phyloP scores from a whole-genome alignment of 2,329 filamentous ascomycete genomes.

The Tothia fuscella region DNA sequence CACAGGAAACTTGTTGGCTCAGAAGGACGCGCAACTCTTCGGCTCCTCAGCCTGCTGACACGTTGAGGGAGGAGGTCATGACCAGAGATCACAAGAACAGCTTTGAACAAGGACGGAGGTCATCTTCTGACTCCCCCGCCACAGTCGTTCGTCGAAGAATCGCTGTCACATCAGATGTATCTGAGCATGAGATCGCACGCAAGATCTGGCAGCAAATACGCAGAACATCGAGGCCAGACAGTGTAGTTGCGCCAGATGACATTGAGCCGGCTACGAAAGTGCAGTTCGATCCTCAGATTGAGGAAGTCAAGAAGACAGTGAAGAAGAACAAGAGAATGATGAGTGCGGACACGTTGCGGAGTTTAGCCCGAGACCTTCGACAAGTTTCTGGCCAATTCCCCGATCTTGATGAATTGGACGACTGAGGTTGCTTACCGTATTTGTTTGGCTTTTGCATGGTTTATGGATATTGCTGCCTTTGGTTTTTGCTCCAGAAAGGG shows the following conservation, averaged over 20 bases:
- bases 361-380: constrained; percentile 16
- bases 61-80: no score
- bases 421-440: background rate
- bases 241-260: background rate
- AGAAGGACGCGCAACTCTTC: background rate
- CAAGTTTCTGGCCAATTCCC: background rate
- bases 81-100: no score
- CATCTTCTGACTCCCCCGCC: constrained; percentile 2
- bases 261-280: constrained; percentile 5
- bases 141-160: background rate
- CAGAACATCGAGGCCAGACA: constrained; percentile 18
- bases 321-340: constrained; percentile 29
- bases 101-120: no score
- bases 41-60: no score
- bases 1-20: constrained; percentile 7
- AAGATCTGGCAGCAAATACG: constrained; percentile 29
- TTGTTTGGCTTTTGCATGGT: no score
- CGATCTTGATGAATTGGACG: background rate
- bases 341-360: constrained; percentile 28
- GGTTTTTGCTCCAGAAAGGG: no score
- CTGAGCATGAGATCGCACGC: constrained; percentile 20
- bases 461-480: no score
- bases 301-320: constrained; percentile 21
- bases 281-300: constrained; percentile 12
- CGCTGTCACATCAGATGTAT: constrained; percentile 2